Base-by-base conservation (phyloP, 176 grass and related monocot species). In the Ananas comosus region DNA sequence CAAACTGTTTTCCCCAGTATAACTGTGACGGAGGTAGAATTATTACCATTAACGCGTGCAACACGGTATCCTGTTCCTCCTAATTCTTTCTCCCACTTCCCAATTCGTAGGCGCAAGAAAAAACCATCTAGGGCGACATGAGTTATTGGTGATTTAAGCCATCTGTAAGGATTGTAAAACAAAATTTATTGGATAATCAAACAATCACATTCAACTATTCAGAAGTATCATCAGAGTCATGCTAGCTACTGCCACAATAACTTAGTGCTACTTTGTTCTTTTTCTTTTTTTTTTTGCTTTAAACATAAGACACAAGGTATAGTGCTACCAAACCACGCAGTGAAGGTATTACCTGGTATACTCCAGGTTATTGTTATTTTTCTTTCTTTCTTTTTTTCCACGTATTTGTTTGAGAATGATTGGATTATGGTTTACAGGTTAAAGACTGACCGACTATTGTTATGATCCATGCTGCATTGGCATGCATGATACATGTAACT, bases 11-110 rank as follows among this genome's bases (percentile, higher is more conserved):
- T 58, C 13, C 13, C 54, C 54, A 58, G 10, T 10, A 59, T 59
- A 59, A 59, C 2, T 10, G 4, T 59, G 54, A 18, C 16, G 16
- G 51, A 85, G 71, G 13, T 25, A 92, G 54, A 82, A 42, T 42
- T 42, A 42, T 42, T 88, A 97, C 93, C 86, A 58, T 92, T 92
- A 81, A 97, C 87, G 19, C 77, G 77, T 51, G 86, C 86, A 50
- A 92, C 93, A 76, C 87, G 83, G 28, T 97, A 97, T 76, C 89
- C 89, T 9, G 93, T 89, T 76, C 86, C 84, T 53, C 93, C 86
- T 68, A 87, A 75, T 81, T 72, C 89, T 80, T 87, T 76, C 27
- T 97, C 87, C 93, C 75, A 92, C 79, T 90, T 97, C 21, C 93
- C 83, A 68, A 92, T 85, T 56, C 89, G 79, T 54, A 97, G 71